These are phyloP conservation scores for Tuber brumale DNA, from an alignment of 495 filamentous ascomycete species.

Conservation along the genomic window DNA sequence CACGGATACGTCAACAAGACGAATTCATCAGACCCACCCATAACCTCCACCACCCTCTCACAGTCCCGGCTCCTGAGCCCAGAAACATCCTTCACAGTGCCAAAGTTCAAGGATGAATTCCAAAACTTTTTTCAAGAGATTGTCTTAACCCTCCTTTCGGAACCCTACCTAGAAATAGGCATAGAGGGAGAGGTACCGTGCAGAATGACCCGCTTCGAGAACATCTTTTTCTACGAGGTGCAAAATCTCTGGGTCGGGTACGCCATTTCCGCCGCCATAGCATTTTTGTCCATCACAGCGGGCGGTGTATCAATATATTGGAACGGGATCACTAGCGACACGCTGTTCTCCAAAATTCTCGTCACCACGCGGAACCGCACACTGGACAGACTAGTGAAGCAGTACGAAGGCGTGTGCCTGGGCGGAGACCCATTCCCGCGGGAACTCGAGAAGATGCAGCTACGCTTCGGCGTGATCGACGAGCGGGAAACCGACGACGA, in stretches of 20 bases:
- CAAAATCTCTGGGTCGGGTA: constrained; percentile 45
- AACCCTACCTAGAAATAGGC: constrained; percentile 42
- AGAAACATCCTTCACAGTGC: constrained; percentile 34
- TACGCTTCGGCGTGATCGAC: constrained; percentile 44
- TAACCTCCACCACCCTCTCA: constrained; percentile 42
- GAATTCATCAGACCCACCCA: constrained; percentile 14
- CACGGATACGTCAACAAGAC: constrained; percentile 37
- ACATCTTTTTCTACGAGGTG: constrained; percentile 41
- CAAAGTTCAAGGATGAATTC: constrained; percentile 32
- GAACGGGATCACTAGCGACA: constrained; percentile 45
- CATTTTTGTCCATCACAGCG: constrained; percentile 39
- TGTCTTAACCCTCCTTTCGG: constrained; percentile 43
- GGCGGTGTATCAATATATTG: constrained; percentile 39
- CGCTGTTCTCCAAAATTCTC: constrained; percentile 45
- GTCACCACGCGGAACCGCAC: constrained; percentile 46
- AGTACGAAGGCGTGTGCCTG: constrained; percentile 43
- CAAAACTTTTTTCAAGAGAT: constrained; percentile 44
- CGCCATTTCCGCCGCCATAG: constrained; percentile 39
- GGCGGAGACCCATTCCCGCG: constrained; percentile 45
- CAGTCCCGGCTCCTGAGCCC: constrained; percentile 42
- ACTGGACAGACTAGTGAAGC: constrained; percentile 40
- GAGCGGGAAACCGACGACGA: constrained; percentile 14
- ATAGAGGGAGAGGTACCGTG: constrained; percentile 28
- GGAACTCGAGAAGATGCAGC: constrained; percentile 40
- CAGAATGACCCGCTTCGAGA: constrained; percentile 32